phyloP scores from a whole-genome alignment of 768 basidiomycete species.

The Mycena polygramma region DNA sequence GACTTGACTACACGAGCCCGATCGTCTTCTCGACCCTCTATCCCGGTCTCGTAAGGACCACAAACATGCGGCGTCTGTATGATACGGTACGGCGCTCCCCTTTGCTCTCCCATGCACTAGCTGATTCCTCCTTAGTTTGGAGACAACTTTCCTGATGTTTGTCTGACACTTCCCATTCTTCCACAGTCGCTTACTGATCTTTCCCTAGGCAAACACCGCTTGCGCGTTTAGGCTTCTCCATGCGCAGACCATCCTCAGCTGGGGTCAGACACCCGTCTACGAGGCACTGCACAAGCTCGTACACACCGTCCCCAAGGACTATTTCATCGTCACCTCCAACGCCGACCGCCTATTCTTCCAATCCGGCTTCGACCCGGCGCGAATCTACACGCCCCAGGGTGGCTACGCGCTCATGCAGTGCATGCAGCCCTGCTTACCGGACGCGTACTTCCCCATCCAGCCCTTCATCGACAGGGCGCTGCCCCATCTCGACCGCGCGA shows the following conservation, averaged over 20 bases:
- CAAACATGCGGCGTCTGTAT: slow-evolving; percentile 13
- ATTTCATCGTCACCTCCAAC: slow-evolving; percentile 27
- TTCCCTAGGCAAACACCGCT: background rate
- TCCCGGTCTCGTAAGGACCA: slow-evolving; percentile 18
- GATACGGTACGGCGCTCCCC: slow-evolving; percentile 8
- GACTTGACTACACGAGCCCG: slow-evolving; percentile 14
- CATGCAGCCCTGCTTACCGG: slow-evolving; percentile 9
- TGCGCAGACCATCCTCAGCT: slow-evolving; percentile 12
- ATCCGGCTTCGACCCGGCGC: slow-evolving; percentile 21
- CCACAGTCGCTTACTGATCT: background rate
- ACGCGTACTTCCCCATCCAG: slow-evolving; percentile 28
- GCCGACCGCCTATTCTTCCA: slow-evolving; percentile 23
- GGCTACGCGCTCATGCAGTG: slow-evolving; percentile 19
- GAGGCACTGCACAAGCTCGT: slow-evolving; percentile 14
- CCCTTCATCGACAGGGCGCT: slow-evolving; percentile 23
- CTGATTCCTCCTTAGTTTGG: background rate
- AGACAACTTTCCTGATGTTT: slow-evolving; percentile 13
- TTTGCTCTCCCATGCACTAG: background rate
- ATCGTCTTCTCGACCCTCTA: slow-evolving; percentile 11
- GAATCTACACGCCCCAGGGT: slow-evolving; percentile 15
- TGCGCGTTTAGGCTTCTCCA: slow-evolving; percentile 13
- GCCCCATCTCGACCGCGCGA: slow-evolving; percentile 15
- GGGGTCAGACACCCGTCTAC: slow-evolving; percentile 15
- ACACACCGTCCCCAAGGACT: slow-evolving; percentile 1
- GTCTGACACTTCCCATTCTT: background rate